Base-by-base conservation (phyloP, 2,329 filamentous ascomycete species). In the Aspergillus persii region DNA sequence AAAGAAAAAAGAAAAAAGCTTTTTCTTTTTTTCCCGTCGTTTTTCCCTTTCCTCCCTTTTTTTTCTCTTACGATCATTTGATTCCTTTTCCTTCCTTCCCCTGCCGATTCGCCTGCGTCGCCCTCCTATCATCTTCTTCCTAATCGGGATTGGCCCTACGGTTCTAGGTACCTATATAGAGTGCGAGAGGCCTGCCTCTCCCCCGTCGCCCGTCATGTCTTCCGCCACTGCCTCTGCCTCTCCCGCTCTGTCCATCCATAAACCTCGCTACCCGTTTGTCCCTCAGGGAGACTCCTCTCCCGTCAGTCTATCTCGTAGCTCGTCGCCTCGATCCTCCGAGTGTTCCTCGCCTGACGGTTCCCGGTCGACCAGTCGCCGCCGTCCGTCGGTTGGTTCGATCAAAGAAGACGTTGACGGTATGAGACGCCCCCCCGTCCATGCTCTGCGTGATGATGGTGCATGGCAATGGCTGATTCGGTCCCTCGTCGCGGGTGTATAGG, bases 331-430 rank as follows among this genome's bases (percentile, higher is more conserved):
- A 23, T 67, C 63, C 15, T 72, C 71, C 6, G 66, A 68, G 29
- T 72, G 71, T 56, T 72, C 68, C 49, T 73, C 75, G 9, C 68
- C 71, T 4, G 69, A 72, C 66, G 68, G 70, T n/a, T 77, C 76
- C 23, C 68, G 71, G 31, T 74, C 75, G 8, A 77, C 71, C 69
- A 77, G 74, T 60, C 66, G 70, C 50, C 74, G 76, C 36, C 74
- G 75, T 57, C 67, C 72, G 53, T 78, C 76, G 3, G 76, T 77
- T 62, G 76, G 76, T 52, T 78, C 76, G 6, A 76, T 79, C 68
- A 77, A 77, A 64, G 76, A 79, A 69, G 76, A 77, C 61, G 69
- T 70, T 29, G 71, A 75, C 66, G 76, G 75, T 77, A 73, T 44
- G 73, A 68, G 26, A 44, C 33, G 12, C 30, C n/a, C 36, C 30